Conservation (phyloP, 2,329 filamentous ascomycete genomes). For the Penicillium expansum region DNA sequence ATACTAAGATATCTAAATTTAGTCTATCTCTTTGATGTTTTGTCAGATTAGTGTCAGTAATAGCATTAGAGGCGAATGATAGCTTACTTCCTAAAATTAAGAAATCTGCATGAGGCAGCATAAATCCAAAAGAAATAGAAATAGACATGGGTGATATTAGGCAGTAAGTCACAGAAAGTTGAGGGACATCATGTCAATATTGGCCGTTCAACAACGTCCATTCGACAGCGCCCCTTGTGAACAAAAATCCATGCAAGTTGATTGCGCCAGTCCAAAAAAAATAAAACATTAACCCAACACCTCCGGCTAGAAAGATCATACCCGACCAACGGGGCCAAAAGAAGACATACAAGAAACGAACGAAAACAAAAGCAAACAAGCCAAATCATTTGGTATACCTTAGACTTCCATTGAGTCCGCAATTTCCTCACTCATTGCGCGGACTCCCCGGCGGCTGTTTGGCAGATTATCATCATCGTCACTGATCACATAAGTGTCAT, state of each 20-base stretch:
- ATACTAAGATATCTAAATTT: too few species aligned
- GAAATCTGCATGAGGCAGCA: background rate
- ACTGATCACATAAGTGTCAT: conserved; percentile 45
- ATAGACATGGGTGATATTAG: conserved; percentile 14
- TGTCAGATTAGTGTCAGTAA: too few species aligned
- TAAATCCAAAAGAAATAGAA: background rate
- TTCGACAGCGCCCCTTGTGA: conserved; percentile 13
- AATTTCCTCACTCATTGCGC: conserved; percentile 55
- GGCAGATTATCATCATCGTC: conserved; percentile 44
- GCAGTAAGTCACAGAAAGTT: conserved; percentile 15
- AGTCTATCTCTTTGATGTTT: too few species aligned
- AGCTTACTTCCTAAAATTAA: background rate
- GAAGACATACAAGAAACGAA: conserved; percentile 15
- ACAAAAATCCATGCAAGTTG: conserved; percentile 22
- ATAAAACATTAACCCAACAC: conserved; percentile 17
- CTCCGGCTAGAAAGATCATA: conserved; percentile 16
- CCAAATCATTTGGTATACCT: conserved; percentile 1
- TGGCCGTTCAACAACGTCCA: conserved; percentile 10
- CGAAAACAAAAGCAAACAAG: background rate
- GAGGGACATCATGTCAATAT: conserved; percentile 16
- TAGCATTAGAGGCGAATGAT: background rate
- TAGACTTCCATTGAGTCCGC: conserved; percentile 54
- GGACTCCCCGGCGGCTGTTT: conserved; percentile 45
- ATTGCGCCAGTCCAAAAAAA: conserved; percentile 21
- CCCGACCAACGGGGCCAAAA: conserved; percentile 19